Base-by-base conservation (phyloP, 306 rosid species). In the Malus orientalis region DNA sequence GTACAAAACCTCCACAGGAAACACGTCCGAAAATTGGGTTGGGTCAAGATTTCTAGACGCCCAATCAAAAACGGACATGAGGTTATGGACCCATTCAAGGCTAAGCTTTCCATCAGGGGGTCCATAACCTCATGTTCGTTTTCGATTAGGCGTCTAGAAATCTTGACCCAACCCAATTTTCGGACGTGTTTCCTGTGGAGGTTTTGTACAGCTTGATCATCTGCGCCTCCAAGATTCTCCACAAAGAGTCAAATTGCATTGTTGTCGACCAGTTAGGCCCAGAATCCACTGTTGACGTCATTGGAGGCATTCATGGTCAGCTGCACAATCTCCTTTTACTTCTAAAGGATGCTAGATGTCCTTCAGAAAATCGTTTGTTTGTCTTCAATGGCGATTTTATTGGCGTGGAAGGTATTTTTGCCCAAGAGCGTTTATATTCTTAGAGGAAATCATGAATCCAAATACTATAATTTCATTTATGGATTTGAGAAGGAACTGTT, bases 401-500 rank as follows among this genome's bases (percentile, higher is more conserved):
- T 90, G 81, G 96, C 94, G 14, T 90, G 94, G 93, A 93, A 93
- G 89, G 91, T 89, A 25, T 76, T 84, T 54, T 85, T 90, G 90
- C 94, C 96, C 0, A 79, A 74, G 19, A 88, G 83, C 8, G 81
- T 93, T 49, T 87, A 79, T 82, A 80, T 90, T 77, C 86, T 93
- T 15, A 86, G 98, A 33, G 98, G 98, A 63, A 93, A 89, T 80
- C 96, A 93, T 58, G 98, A 93, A 75, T 93, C 98, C 0, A 93
- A 93, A 75, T 90, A 90, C 65, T 93, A 96, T 79, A 93, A 96
- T 2, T 93, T 93, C 20, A 87, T 86, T 40, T 93, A 93, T 86
- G 96, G 98, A 51, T 93, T 89, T 78, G 94, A 90, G 84, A 90
- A 85, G 53, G 94, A 93, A 81, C 88, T 93, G 23, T 53, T 90